Percentiles rank a stretch among this genome's conserved stretches.
Conservation (phyloP, 371 early-diverging fungal genomes). For the Syncephalis fuscata region DNA sequence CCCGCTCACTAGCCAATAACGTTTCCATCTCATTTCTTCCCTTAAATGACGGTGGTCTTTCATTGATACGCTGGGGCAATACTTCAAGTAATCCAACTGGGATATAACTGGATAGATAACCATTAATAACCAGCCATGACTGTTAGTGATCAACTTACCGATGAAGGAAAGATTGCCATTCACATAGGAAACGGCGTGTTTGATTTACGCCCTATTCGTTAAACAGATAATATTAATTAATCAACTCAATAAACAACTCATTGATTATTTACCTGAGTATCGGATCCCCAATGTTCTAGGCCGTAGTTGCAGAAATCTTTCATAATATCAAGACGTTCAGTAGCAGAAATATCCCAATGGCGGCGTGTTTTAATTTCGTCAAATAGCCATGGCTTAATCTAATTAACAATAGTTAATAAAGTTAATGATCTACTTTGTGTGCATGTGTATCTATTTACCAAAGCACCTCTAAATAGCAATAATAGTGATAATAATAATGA, state of each 20-base stretch:
- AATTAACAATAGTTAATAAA: constrained; percentile 6
- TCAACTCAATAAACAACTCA: neutral
- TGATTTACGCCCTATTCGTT: constrained; percentile 48
- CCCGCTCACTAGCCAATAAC: constrained; percentile 67
- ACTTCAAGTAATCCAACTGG: constrained; percentile 89
- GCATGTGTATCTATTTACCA: neutral
- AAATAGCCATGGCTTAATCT: constrained; percentile 94
- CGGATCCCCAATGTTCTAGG: constrained; percentile 90
- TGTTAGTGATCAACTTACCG: constrained; percentile 7
- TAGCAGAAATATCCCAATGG: constrained; percentile 81
- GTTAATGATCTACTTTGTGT: neutral
- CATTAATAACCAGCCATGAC: neutral
- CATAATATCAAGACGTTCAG: constrained; percentile 84
- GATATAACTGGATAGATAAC: constrained; percentile 34
- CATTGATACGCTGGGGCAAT: constrained; percentile 80
- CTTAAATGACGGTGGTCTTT: constrained; percentile 68
- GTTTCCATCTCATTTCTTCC: constrained; percentile 92
- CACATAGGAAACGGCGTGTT: constrained; percentile 77
- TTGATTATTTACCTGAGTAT: constrained; percentile 29
- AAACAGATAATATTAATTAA: neutral
- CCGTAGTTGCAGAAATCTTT: constrained; percentile 70
- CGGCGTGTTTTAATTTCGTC: constrained; percentile 78
- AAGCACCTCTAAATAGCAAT: neutral
- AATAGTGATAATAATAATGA: no score
- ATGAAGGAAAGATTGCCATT: constrained; percentile 80